phyloP scores from a whole-genome alignment of 169 alveolate species.

The Plasmodium falciparum region DNA sequence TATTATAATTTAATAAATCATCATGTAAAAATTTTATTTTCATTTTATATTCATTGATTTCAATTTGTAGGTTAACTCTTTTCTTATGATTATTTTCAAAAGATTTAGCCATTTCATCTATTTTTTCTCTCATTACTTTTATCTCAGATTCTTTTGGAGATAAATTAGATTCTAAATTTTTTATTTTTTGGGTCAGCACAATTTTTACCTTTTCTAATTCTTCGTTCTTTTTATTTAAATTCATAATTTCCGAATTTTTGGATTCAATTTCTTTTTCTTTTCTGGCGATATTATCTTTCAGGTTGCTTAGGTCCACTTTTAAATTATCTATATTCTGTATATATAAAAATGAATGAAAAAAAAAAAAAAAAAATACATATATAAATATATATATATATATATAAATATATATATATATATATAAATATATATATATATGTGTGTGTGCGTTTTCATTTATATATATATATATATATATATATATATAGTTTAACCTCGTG shows the following conservation, averaged over 20 bases:
- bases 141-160: conserved; percentile 76
- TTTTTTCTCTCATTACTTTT: conserved; percentile 63
- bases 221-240: conserved; percentile 52
- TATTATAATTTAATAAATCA: conserved; percentile 62
- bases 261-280: conserved; percentile 67
- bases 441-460: not conserved
- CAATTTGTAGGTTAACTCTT: conserved; percentile 63
- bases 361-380: not conserved
- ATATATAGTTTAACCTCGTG: conserved; percentile 38
- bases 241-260: conserved; percentile 24
- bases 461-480: not conserved
- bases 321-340: conserved; percentile 47
- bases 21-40: conserved; percentile 67
- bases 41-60: conserved; percentile 74
- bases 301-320: conserved; percentile 32
- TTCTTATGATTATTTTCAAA: conserved; percentile 75
- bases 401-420: not conserved
- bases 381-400: not conserved
- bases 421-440: not conserved
- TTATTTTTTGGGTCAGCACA: conserved; percentile 57
- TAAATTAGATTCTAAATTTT: conserved; percentile 61
- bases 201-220: conserved; percentile 74
- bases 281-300: conserved; percentile 23
- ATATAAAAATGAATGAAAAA: not conserved
- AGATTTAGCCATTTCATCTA: conserved; percentile 75